Evolutionary conservation across 352 stramenopile genomes (phyloP), one percentile per base, ranked within the genome.

Genomic region (Phytopythium kandeliae): DNA sequence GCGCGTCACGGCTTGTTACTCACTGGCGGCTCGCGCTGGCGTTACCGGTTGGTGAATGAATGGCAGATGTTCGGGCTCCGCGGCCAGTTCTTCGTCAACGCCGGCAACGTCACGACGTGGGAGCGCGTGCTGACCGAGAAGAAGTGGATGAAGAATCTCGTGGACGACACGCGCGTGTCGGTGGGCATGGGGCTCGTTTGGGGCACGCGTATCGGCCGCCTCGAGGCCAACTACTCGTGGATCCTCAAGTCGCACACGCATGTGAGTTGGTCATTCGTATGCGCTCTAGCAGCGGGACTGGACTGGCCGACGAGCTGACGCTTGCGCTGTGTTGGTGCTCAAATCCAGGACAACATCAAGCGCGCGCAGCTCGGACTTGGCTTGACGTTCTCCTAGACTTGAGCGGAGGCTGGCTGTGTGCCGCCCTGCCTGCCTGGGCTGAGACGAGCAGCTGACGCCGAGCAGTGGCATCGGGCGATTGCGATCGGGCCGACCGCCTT

Each of bases 221-320:
- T 96, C 50, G 86, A 96, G 78, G 86, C 86, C 54, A 96, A 94
- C 66, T 96, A 96, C 57, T 96, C 85, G 67, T 96, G 85, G 80
- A 86, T 96, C 48, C 65, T 95, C 49, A 92, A 91, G 64, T 74
- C 85, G 25, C 69, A 90, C 50, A 55, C 68, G 17, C 70, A 90
- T 54, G 83, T 94, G 85, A 56, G 82, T 66, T 12, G 17, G 16
- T 12, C 16, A 3, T 35, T 47, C 21, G 12, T n/a, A 7, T 36
- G 28, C n/a, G n/a, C 28, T 31, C 9, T 31, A 9, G 3, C 22
- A 22, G 25, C 12, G 26, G 1, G 25, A 4, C 8, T 24, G 24
- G 26, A 26, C 36, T 17, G 42, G 41, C 43, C 41, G 17, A 53
- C 19, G 35, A 26, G 3, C 33, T 42, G 3, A 51, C 34, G 41